Percentiles rank a stretch among this genome's conserved stretches.
Conservation (phyloP, 1,139 yeast species). For the Hyphopichia fennica region DNA sequence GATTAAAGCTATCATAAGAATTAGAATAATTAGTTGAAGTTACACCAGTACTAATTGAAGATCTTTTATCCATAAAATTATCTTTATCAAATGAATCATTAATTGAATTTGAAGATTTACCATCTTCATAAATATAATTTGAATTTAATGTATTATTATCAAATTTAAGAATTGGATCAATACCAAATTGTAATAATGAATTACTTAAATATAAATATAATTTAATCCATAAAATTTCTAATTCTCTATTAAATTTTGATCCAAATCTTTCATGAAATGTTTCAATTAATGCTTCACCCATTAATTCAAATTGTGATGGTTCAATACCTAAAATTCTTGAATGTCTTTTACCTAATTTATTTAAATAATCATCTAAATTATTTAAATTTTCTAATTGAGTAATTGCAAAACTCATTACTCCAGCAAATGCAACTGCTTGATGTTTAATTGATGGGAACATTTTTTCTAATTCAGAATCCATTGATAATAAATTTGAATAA, state of each 20-base stretch:
- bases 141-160: constrained; percentile 3
- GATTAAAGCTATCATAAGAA: not conserved
- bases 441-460: constrained; percentile 66
- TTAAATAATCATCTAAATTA: constrained; percentile 58
- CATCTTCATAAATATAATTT: not conserved
- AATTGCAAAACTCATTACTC: constrained; percentile 67
- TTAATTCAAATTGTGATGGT: constrained; percentile 67
- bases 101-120: constrained; percentile 3
- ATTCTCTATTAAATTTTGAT: constrained; percentile 43
- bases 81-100: not conserved
- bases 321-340: constrained; percentile 74
- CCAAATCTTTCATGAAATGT: constrained; percentile 73
- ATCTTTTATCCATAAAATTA: constrained; percentile 11
- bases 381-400: constrained; percentile 41
- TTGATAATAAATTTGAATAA: constrained; percentile 56
- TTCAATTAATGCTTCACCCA: constrained; percentile 76
- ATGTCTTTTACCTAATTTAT: constrained; percentile 71
- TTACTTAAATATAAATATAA: constrained; percentile 63
- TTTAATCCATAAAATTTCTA: constrained; percentile 74
- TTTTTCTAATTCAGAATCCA: constrained; percentile 53
- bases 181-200: constrained; percentile 60
- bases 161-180: constrained; percentile 52
- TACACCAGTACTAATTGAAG: constrained; percentile 15
- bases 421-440: constrained; percentile 79
- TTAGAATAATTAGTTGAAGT: not conserved